Evolutionary conservation across 2,329 filamentous ascomycete species (phyloP), one percentile per base, ranked within the genome.

Genomic region (Penicillium glabrum): DNA sequence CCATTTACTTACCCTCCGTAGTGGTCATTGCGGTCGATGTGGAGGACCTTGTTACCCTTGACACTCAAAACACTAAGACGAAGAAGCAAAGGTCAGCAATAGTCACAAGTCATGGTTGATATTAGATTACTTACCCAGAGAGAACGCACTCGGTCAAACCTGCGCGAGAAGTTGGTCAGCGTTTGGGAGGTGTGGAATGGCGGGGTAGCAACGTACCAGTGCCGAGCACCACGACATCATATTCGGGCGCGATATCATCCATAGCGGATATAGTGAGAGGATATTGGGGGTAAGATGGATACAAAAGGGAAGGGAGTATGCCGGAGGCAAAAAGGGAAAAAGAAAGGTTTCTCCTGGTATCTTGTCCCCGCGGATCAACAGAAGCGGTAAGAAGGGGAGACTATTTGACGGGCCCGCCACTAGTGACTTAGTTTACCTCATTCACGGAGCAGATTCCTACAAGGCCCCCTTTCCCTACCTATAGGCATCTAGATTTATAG

Each of bases 101-200:
- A n/a, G 9, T 53, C 29, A 27, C 9, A n/a, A 16, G 10, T 9
- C 14, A 19, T 23, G 16, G 31, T 27, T 9, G 4, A 23, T 37
- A 23, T 13, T 23, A 10, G 21, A 13, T 33, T 16, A 10, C 51
- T 74, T 89, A 96, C 92, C 93, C 95, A 75, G 93, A 97, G 69
- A 99, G 90, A 74, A 99, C 95, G 81, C 95, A 99, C 86, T 99
- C 95, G 63, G 93, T 98, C 85, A 99, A 80, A 75, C 95, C 93
- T 96, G 71, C 14, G 26, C 13, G 64, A 67, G 59, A 54, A 51
- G 51, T 35, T 53, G 43, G 71, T 76, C 61, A 72, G 70, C 64
- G 46, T 57, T 61, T 56, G 63, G 60, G 49, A 43, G 48, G 31
- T 57, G 57, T 66, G 60, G 61, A 65, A 66, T 66, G 63, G 72